Base-by-base conservation (phyloP, 2,329 filamentous ascomycete species). In the Arthrobotrys megalospora region DNA sequence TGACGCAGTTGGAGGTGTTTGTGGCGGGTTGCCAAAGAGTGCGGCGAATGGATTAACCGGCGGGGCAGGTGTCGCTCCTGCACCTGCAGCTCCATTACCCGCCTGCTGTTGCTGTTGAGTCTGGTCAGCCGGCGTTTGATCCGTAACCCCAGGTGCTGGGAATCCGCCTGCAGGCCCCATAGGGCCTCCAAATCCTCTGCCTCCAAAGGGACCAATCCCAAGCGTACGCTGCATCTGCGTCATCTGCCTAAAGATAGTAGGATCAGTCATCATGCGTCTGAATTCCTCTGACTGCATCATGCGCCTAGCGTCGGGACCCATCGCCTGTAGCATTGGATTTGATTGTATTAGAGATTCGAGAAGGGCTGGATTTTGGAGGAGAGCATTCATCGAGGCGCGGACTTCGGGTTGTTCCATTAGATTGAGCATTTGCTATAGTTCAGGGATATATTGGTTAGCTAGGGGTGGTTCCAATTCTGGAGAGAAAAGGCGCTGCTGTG, bases 281-380 rank as follows among this genome's bases (percentile, higher is more conserved):
- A 98, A 94, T 80, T 94, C 89, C 0, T 94, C 94, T 24, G 94
- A 96, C 78, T 93, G 91, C 82, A 99, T 89, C 85, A 97, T 91
- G 83, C 96, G 90, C 81, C 94, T 90, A 21, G 93, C 92, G 77
- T 91, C 89, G 47, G 92, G 92, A 21, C 87, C 87, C 84, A 92
- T 89, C 77, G 90, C 88, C 82, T 91, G 89, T 16, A 94, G 87
- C 88, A 93, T 91, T 1, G 96, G 96, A 83, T 97, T 97, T 83
- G 92, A 90, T 82, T 96, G 90, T 82, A 99, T 94, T 89, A 98
- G 93, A 89, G 96, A 93, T 83, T 98, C 93, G 83, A 98, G 89
- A 82, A 99, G 92, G 16, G 91, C 89, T n/a, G 96, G 95, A 85
- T 98, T 98, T 84, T 94, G 93, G 84, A 99, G 91, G 41, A 94